Evolutionary conservation across 1,284 basidiomycete genomes (phyloP).

Genomic region (Cryptococcus hybrid): DNA sequence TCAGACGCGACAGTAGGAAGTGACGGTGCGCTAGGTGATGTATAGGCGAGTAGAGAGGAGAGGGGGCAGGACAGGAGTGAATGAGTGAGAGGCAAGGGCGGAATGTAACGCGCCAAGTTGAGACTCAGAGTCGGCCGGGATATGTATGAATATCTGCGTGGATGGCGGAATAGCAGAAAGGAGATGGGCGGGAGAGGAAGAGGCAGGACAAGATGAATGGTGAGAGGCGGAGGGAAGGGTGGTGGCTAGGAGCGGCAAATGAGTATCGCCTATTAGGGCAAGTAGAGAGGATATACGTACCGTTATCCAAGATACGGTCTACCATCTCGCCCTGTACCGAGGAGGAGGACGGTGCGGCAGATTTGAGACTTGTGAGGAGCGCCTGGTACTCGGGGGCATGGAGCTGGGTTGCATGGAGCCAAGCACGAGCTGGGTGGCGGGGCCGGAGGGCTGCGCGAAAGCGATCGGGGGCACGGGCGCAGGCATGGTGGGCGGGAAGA

Average conservation of each 20-base stretch:
- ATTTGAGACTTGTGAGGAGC: conserved; percentile 33
- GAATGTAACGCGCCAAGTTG: conserved; percentile 21
- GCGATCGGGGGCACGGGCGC: not conserved
- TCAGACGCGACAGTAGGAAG: conserved; percentile 1
- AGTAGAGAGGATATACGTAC: conserved; percentile 26
- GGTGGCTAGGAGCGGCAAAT: not conserved
- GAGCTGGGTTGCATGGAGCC: conserved; percentile 48
- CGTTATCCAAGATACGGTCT: conserved; percentile 47
- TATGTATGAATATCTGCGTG: conserved; percentile 42
- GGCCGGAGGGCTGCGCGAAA: too few species aligned
- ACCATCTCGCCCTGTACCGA: conserved; percentile 48
- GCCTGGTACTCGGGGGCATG: conserved; percentile 45
- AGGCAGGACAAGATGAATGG: conserved; percentile 47
- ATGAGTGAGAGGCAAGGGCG: conserved; percentile 24
- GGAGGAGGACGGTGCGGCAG: conserved; percentile 14
- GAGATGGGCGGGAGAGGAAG: conserved; percentile 41
- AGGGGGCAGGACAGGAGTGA: conserved; percentile 28
- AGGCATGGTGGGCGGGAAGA: too few species aligned
- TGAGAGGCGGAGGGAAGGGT: conserved; percentile 19
- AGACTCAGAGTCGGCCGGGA: conserved; percentile 18
- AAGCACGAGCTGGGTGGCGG: conserved; percentile 35
- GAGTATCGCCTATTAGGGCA: too few species aligned
- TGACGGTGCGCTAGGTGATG: conserved; percentile 28
- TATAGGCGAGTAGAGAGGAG: conserved; percentile 27
- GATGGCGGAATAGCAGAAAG: conserved; percentile 41